Base-by-base conservation (phyloP, 345 rosid genomes). In the Salix suchowensis region DNA sequence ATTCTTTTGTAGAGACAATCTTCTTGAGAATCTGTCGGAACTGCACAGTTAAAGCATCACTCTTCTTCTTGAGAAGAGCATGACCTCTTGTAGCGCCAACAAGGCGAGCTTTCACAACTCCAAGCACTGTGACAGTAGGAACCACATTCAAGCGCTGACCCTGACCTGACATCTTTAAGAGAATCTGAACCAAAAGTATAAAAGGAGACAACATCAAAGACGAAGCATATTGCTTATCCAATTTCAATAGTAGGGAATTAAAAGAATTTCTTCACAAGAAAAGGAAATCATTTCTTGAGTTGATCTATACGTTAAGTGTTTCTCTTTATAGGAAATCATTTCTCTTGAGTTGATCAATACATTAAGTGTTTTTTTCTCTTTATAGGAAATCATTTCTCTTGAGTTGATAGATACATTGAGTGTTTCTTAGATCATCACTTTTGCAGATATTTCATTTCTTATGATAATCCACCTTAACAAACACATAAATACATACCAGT, bases 31-130 rank as follows among this genome's bases (percentile, higher is more conserved):
- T 90, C 67, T 87, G 91, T 7, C 98, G 91, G 64, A 94, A 94
- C 78, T 94, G 97, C 76, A 90, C 97, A 6, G 94, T 94, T 68
- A 92, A 77, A 75, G 98, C 98, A 86, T 94, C 98, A 77, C 98
- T 92, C 94, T 94, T 94, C 86, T 94, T 92, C 89, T 92, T 94
- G 69, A 92, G 97, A 36, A 94, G 93, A 73, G 97, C 97, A 85
- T 91, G 97, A 30, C 98, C 97, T 86, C 97, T 90, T 15, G 97
- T 94, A 21, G 98, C 98, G 48, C 98, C 98, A 42, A 91, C 77
- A 50, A 92, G 94, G 70, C 98, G 90, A 14, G 91, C 91, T 88
- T 94, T 94, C 86, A 94, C 75, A 32, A 89, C 79, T 54, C 91
- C 91, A 40, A 90, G 95, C 92, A 88, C 85, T 15, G 98, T 90